Percentiles rank a stretch among this genome's conserved stretches.
phyloP scores from a whole-genome alignment of 2,329 filamentous ascomycete species.

The Raffaelea ambrosiae region DNA sequence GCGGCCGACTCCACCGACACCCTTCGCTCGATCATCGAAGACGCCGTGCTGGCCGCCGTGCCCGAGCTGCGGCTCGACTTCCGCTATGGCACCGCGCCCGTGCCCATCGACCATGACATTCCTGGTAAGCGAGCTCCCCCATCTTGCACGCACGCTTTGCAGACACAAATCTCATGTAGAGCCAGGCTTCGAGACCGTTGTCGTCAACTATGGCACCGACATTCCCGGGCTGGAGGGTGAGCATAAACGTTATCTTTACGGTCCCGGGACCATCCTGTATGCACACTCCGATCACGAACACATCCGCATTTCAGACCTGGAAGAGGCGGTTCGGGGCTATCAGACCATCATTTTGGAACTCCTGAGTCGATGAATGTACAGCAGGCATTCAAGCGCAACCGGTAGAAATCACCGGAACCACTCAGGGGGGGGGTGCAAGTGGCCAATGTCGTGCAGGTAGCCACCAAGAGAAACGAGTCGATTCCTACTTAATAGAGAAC shows the following conservation, averaged over 20 bases:
- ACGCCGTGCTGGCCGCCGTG: not conserved
- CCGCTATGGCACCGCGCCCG: too few species aligned
- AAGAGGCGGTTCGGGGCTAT: conserved; percentile 1
- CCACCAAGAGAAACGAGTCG: too few species aligned
- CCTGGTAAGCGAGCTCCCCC: not conserved
- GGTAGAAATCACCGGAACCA: too few species aligned
- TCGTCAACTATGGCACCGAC: conserved; percentile 5
- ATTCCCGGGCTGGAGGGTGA: not conserved
- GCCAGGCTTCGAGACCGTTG: conserved; percentile 1
- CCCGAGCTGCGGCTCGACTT: conserved; percentile 1
- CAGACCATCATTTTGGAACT: not conserved
- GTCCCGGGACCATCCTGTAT: not conserved
- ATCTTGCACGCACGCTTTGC: not conserved
- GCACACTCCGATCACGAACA: conserved; percentile 4
- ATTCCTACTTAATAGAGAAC: too few species aligned
- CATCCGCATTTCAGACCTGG: not conserved
- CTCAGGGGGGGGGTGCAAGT: too few species aligned
- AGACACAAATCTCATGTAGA: too few species aligned
- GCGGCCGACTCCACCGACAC: not conserved
- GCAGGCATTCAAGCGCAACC: too few species aligned
- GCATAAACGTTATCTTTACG: conserved; percentile 4
- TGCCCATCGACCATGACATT: conserved; percentile 1
- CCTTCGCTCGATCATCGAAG: not conserved
- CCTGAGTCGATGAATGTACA: not conserved
- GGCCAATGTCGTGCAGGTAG: too few species aligned